phyloP scores from a whole-genome alignment of 2,329 filamentous ascomycete genomes.

The Rasamsonia emersonii region DNA sequence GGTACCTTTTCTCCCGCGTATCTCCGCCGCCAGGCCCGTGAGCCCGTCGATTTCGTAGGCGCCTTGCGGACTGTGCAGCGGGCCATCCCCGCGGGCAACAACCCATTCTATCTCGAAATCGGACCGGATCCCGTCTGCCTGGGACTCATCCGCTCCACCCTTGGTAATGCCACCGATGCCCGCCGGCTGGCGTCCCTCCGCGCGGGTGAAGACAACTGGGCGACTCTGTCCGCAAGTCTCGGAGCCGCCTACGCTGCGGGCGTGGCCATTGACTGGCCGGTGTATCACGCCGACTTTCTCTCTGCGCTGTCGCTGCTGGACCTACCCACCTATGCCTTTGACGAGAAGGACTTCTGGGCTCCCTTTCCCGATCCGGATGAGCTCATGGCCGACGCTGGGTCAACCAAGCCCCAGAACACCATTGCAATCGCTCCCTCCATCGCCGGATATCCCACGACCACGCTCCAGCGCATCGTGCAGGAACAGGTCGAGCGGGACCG shows the following conservation, averaged over 20 bases:
- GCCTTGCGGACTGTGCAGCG: constrained; percentile 22
- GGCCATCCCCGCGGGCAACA: constrained; percentile 11
- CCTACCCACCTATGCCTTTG: constrained; percentile 17
- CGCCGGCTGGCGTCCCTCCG: background rate
- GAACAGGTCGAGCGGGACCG: background rate
- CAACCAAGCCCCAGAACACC: too few relatives aligned
- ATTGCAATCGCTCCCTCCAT: background rate
- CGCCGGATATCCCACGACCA: constrained; percentile 2
- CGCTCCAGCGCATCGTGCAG: constrained; percentile 1
- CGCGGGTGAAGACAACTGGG: constrained; percentile 1
- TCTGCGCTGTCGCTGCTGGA: constrained; percentile 11
- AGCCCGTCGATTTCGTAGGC: constrained; percentile 38
- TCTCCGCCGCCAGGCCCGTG: constrained; percentile 31
- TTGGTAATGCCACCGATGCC: background rate
- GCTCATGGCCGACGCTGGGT: too few relatives aligned
- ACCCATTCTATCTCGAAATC: constrained; percentile 35
- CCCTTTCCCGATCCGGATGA: too few relatives aligned
- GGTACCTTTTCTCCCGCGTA: constrained; percentile 30
- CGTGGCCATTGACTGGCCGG: constrained; percentile 53
- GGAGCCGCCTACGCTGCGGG: background rate
- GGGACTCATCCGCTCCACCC: background rate
- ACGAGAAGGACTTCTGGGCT: constrained; percentile 21
- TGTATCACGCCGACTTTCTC: constrained; percentile 53
- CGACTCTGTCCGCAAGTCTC: background rate
- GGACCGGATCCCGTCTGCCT: constrained; percentile 39